phyloP scores from a whole-genome alignment of 495 filamentous ascomycete species.

The Hypoxylon rickii region DNA sequence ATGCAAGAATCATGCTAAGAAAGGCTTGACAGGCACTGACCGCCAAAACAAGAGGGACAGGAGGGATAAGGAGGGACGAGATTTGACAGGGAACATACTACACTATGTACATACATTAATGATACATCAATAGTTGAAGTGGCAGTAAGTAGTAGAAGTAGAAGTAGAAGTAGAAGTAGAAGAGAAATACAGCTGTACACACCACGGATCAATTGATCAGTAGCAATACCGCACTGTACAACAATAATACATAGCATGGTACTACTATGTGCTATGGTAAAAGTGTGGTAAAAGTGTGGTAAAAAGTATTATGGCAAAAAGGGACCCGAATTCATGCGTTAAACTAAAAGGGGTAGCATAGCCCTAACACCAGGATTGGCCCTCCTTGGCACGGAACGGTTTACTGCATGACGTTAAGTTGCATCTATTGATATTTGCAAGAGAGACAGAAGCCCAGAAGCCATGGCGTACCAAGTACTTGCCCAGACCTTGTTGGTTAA shows the following conservation, averaged over 20 bases:
- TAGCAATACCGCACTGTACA: no score
- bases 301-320: no score
- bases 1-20: slow-evolving; percentile 39
- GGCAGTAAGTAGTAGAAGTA: no score
- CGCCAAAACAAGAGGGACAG: slow-evolving; percentile 34
- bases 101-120: not conserved
- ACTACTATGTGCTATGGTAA: no score
- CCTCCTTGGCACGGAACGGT: slow-evolving; percentile 5
- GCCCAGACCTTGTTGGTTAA: not conserved
- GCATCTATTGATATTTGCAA: slow-evolving; percentile 33
- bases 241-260: no score
- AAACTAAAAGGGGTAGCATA: slow-evolving; percentile 30
- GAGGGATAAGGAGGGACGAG: not conserved
- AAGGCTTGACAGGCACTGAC: slow-evolving; percentile 32
- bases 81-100: not conserved
- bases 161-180: no score
- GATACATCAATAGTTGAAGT: no score
- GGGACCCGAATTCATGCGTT: no score
- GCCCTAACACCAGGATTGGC: slow-evolving; percentile 17
- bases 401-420: slow-evolving; percentile 17
- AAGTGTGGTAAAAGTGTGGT: no score
- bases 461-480: slow-evolving; percentile 22
- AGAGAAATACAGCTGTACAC: no score
- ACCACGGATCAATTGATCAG: no score
- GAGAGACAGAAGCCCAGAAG: no score